Conservation (phyloP, 1,284 basidiomycete species). For the Tilletia walkeri region DNA sequence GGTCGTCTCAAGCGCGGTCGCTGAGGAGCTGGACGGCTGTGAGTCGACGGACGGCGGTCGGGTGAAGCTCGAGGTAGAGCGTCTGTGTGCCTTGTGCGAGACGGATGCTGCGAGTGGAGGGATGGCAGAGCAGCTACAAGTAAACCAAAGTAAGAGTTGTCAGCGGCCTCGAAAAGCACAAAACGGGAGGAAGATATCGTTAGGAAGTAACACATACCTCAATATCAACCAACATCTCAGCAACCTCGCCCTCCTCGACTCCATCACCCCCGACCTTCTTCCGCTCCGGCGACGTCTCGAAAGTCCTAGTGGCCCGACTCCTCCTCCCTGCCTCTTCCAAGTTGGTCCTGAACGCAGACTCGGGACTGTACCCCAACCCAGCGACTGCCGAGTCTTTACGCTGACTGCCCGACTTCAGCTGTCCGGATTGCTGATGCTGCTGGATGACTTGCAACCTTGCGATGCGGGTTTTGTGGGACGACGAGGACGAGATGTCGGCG, state of each 20-base stretch:
- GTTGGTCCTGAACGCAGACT: not conserved
- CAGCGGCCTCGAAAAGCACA: too few relatives aligned
- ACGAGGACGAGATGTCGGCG: too few relatives aligned
- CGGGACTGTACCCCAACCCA: constrained; percentile 6
- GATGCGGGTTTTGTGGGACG: not conserved
- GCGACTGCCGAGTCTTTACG: constrained; percentile 10
- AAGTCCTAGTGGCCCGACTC: not conserved
- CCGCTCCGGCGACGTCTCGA: not conserved
- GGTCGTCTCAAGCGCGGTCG: not conserved
- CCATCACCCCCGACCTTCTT: not conserved
- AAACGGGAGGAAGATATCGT: too few relatives aligned
- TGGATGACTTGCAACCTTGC: constrained; percentile 5
- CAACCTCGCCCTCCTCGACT: not conserved
- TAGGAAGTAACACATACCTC: not conserved
- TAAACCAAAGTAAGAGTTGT: too few relatives aligned
- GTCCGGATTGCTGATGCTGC: not conserved
- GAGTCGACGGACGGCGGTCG: not conserved
- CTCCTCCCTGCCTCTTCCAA: not conserved
- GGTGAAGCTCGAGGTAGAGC: constrained; percentile 8
- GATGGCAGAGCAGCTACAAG: not conserved
- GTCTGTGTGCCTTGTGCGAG: not conserved
- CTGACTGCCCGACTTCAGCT: not conserved
- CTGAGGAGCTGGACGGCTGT: constrained; percentile 3
- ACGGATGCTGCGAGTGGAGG: not conserved
- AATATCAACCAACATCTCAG: not conserved